phyloP scores from a whole-genome alignment of 306 rosid species.

The Benincasa hispida region DNA sequence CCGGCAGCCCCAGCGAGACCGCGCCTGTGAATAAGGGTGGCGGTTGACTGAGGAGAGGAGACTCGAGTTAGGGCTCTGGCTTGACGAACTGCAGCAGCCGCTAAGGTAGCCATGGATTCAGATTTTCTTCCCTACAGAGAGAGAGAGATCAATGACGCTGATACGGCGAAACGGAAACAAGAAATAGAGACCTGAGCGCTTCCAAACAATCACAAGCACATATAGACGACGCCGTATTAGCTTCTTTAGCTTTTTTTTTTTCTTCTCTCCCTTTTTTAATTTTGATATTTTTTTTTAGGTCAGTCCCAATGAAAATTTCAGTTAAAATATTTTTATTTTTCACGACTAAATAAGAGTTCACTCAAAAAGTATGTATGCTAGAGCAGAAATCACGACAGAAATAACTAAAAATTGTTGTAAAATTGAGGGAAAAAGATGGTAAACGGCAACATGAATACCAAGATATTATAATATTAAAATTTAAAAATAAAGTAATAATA shows the following conservation, averaged over 20 bases:
- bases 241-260: background rate
- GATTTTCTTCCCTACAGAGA: constrained; percentile 9
- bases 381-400: too few species aligned
- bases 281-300: too few species aligned
- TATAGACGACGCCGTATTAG: background rate
- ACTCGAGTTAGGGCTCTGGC: constrained; percentile 43
- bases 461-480: too few species aligned
- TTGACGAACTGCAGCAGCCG: constrained; percentile 60
- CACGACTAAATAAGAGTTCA: too few species aligned
- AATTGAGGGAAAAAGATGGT: too few species aligned
- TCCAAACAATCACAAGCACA: background rate
- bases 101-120: constrained; percentile 55
- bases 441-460: too few species aligned
- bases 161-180: background rate
- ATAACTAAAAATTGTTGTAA: too few species aligned
- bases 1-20: constrained; percentile 86
- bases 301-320: too few species aligned
- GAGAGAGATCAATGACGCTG: constrained; percentile 1
- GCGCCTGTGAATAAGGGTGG: constrained; percentile 52
- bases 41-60: constrained; percentile 29
- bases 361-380: too few species aligned
- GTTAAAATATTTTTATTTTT: too few species aligned
- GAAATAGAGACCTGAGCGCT: background rate
- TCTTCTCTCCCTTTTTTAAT: too few species aligned
- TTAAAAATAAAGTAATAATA: too few species aligned